phyloP scores from a whole-genome alignment of 768 basidiomycete species.

The Tylopilus vinaceipallidus region DNA sequence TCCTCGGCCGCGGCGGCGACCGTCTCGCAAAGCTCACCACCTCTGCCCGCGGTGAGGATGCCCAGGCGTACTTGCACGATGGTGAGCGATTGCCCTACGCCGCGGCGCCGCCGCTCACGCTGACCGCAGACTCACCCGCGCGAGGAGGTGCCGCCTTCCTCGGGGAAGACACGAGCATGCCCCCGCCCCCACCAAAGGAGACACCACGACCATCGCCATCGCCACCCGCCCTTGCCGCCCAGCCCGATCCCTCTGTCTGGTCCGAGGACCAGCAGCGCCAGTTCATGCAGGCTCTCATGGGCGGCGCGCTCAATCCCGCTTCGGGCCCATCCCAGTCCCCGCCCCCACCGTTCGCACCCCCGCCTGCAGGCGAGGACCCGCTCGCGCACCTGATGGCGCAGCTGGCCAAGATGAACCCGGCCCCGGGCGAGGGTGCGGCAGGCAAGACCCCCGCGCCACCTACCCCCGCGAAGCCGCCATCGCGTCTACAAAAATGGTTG shows the following conservation, averaged over 20 bases:
- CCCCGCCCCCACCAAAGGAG: conserved; percentile 25
- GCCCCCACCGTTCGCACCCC: conserved; percentile 4
- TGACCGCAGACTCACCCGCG: conserved; percentile 10
- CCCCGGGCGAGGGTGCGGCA: conserved; percentile 14
- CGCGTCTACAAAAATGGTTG: conserved; percentile 56
- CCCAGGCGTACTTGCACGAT: conserved; percentile 50
- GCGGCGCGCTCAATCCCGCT: conserved; percentile 33
- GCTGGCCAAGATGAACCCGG: conserved; percentile 24
- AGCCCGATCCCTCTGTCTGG: conserved; percentile 59
- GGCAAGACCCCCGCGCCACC: conserved; percentile 31
- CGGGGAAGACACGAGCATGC: conserved; percentile 35
- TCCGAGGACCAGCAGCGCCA: conserved; percentile 66
- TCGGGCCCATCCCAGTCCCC: conserved; percentile 11
- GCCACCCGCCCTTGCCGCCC: conserved; percentile 23
- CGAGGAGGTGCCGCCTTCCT: conserved; percentile 32
- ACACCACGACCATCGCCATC: conserved; percentile 26
- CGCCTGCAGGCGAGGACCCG: conserved; percentile 37
- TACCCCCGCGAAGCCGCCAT: conserved; percentile 40
- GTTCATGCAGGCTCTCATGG: conserved; percentile 65
- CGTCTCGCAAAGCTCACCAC: conserved; percentile 79
- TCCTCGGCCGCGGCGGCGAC: conserved; percentile 67
- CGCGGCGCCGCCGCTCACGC: neutral
- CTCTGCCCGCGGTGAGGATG: conserved; percentile 69
- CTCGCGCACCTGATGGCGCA: conserved; percentile 44
- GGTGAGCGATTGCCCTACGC: conserved; percentile 32